Conservation (phyloP, 164 flowering plant genomes). For the Magnolia kwangsiensis region DNA sequence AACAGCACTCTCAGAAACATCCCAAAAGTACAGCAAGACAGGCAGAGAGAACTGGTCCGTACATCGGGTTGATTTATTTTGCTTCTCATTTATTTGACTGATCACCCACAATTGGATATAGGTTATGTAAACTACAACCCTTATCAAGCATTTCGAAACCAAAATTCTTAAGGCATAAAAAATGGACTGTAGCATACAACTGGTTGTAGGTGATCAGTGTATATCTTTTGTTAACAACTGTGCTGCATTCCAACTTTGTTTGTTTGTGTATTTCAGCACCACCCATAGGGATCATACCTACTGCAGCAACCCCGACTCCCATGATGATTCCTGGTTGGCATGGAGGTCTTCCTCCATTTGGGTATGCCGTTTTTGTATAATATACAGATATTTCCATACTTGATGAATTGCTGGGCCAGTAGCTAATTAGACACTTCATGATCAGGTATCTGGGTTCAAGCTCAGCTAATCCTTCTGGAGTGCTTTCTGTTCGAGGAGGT, state of each 20-base stretch:
- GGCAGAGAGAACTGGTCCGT: slow-evolving; percentile 11
- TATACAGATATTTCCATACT: neutral
- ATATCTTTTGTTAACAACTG: neutral
- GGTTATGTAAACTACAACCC: neutral
- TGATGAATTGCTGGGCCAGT: neutral
- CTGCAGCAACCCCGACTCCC: slow-evolving; percentile 18
- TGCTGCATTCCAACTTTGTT: neutral
- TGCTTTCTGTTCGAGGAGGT: slow-evolving; percentile 9
- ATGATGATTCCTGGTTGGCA: slow-evolving; percentile 30
- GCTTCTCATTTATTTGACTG: neutral
- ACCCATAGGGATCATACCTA: slow-evolving; percentile 15
- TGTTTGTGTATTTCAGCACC: slow-evolving; percentile 21
- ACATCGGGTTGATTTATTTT: neutral
- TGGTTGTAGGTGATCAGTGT: neutral
- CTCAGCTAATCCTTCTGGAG: slow-evolving; percentile 13
- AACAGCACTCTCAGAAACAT: slow-evolving; percentile 8
- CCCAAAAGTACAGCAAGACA: slow-evolving; percentile 7
- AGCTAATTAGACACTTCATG: slow-evolving; percentile 1
- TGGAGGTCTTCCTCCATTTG: slow-evolving; percentile 26
- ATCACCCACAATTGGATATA: neutral
- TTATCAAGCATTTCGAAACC: neutral
- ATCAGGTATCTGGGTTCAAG: slow-evolving; percentile 18
- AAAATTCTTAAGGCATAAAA: neutral
- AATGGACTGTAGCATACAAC: neutral
- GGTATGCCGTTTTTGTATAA: slow-evolving; percentile 18